Evolutionary conservation across 192 early-diverging fungal species (phyloP), one percentile per base, ranked within the genome.

Genomic region (Chytriomyces hyalinus): DNA sequence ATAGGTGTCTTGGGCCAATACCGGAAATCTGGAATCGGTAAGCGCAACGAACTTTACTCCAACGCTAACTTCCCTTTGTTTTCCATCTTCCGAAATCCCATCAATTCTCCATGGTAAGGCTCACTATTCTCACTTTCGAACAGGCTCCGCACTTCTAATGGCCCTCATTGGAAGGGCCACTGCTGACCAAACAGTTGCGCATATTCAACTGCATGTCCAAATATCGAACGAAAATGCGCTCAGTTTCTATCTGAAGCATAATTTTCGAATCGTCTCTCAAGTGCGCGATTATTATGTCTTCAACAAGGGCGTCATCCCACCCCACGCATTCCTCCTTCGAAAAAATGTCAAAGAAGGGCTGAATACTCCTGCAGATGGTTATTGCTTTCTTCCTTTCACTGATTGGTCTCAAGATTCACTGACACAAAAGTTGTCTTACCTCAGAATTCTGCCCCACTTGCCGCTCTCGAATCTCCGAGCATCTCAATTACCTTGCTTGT

Each of bases 1-100:
- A 84, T 98, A 63, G 95, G 95, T 46, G 95, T 98, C 48, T 83
- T 98, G 43, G 89, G 89, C 10, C 92, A 93, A 11, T 97, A 92
- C 75, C 84, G 96, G 28, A 81, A 91, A n/a, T 84, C 93, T 36
- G 92, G 92, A 0, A 80, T 97, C 53, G 95, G 94, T 85, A 88
- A 75, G 36, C 36, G 36, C 36, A 36, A 4, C 36, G 36, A 36
- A 36, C 36, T 36, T 36, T 36, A 36, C 36, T 36, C 36, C 36
- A 36, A 3, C 36, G 4, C 36, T 2, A 4, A 36, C 4, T 36
- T 36, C 36, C 36, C 36, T 36, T 36, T 36, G 36, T 36, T 49
- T 24, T 22, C 3, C 20, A 20, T 57, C 53, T 57, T 62, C 49
- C 11, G 9, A 53, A 64, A n/a, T 43, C 76, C 50, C 11, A 15